Percentiles rank a stretch among this genome's conserved stretches.
These are phyloP conservation scores for Phialemoniopsis sp. DNA, from an alignment of 2,329 filamentous ascomycete genomes.

Conservation along the genomic window DNA sequence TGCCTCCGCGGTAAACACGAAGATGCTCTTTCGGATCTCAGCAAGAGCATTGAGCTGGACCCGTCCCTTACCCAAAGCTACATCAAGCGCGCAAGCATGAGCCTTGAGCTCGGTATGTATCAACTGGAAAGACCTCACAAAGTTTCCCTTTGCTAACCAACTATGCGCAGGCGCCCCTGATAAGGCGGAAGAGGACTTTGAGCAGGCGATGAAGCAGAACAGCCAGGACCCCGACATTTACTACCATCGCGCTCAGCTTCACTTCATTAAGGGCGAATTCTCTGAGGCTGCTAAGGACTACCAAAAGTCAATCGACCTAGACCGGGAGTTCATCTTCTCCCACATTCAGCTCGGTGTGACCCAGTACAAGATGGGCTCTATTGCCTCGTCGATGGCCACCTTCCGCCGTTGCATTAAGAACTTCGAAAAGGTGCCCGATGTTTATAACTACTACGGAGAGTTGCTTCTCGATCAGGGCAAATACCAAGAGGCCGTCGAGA, in stretches of 20 bases:
- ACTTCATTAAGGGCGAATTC: slow-evolving; percentile 96
- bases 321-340: slow-evolving; percentile 96
- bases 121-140: no score
- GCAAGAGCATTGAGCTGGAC: slow-evolving; percentile 89
- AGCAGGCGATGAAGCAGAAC: slow-evolving; percentile 79
- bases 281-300: slow-evolving; percentile 95
- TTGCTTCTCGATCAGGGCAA: slow-evolving; percentile 95
- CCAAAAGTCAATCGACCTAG: slow-evolving; percentile 97
- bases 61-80: slow-evolving; percentile 90
- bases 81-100: slow-evolving; percentile 98
- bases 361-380: slow-evolving; percentile 99
- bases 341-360: slow-evolving; percentile 99
- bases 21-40: slow-evolving; percentile 77
- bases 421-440: slow-evolving; percentile 92
- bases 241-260: slow-evolving; percentile 96
- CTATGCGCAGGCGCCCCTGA: slow-evolving; percentile 64
- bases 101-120: slow-evolving; percentile 77
- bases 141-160: slow-evolving; percentile 19
- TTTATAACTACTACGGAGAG: slow-evolving; percentile 99
- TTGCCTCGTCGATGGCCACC: slow-evolving; percentile 96
- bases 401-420: slow-evolving; percentile 98
- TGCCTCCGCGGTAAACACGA: slow-evolving; percentile 88
- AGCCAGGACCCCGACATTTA: slow-evolving; percentile 91
- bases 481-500: slow-evolving; percentile 91
- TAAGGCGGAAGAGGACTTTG: slow-evolving; percentile 85